These are phyloP conservation scores for Nakataea oryzae DNA, from an alignment of 2,329 filamentous ascomycete genomes.

Conservation along the genomic window DNA sequence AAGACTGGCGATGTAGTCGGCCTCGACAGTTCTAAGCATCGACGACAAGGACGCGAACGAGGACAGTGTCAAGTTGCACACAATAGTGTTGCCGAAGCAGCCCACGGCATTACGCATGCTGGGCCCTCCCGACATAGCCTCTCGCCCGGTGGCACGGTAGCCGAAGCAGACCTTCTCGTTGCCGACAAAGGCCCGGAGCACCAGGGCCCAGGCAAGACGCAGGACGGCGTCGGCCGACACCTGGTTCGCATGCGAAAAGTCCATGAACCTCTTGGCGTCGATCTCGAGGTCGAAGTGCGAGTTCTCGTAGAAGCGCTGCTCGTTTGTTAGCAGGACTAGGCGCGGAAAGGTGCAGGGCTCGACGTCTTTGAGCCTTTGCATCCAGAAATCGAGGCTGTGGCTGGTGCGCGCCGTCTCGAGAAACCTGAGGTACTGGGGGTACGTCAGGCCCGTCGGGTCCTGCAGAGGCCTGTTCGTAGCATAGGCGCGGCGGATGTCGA, in stretches of 20 bases:
- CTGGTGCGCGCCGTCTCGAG: conserved; percentile 20
- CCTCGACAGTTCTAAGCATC: conserved; percentile 20
- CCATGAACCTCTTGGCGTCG: conserved; percentile 25
- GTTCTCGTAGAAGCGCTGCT: conserved; percentile 19
- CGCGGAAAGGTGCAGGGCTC: conserved; percentile 35
- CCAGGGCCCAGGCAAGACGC: conserved; percentile 48
- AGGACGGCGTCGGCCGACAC: conserved; percentile 39
- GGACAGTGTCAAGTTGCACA: conserved; percentile 23
- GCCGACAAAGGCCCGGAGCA: conserved; percentile 43
- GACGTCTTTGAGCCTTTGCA: conserved; percentile 23
- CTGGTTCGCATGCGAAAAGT: conserved; percentile 28
- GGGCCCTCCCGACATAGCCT: conserved; percentile 26
- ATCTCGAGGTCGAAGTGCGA: conserved; percentile 29
- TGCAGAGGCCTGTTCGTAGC: conserved; percentile 24
- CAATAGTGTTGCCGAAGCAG: conserved; percentile 29
- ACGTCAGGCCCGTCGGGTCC: conserved; percentile 20
- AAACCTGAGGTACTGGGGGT: conserved; percentile 26
- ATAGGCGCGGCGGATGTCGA: conserved; percentile 35
- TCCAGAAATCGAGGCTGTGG: conserved; percentile 35
- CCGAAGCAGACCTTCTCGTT: conserved; percentile 44
- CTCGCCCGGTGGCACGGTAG: conserved; percentile 32
- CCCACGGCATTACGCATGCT: conserved; percentile 29
- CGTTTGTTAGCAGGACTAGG: conserved; percentile 17
- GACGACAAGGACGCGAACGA: conserved; percentile 20
- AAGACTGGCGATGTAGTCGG: conserved; percentile 17